phyloP scores from a whole-genome alignment of 2,329 filamentous ascomycete genomes.

The Epichloe gansuensis region DNA sequence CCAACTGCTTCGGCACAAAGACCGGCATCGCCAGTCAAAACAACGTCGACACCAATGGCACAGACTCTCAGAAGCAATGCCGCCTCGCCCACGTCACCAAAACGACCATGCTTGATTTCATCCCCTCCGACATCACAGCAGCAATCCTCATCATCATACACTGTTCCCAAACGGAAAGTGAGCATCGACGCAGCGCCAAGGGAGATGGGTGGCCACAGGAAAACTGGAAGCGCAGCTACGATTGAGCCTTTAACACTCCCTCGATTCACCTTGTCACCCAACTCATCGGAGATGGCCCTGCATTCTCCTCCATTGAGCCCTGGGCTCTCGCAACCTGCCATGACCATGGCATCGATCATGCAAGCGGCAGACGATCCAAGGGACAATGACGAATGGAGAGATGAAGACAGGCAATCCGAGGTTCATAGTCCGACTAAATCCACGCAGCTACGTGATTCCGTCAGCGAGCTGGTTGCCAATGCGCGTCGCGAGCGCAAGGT shows the following conservation, averaged over 20 bases:
- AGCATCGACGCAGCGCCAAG: constrained; percentile 29
- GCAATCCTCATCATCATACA: constrained; percentile 6
- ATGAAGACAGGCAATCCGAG: constrained; percentile 21
- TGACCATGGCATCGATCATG: constrained; percentile 43
- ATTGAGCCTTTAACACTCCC: constrained; percentile 24
- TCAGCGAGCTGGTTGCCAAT: constrained; percentile 71
- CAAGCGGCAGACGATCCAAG: constrained; percentile 41
- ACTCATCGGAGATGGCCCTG: constrained; percentile 18
- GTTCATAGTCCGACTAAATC: constrained; percentile 46
- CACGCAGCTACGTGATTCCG: constrained; percentile 39
- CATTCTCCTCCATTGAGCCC: constrained; percentile 25
- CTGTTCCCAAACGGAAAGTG: constrained; percentile 26
- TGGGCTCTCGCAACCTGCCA: constrained; percentile 18
- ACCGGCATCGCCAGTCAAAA: constrained; percentile 40
- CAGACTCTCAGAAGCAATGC: constrained; percentile 10
- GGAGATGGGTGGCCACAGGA: constrained; percentile 24
- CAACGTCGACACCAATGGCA: constrained; percentile 11
- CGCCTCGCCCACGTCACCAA: constrained; percentile 13
- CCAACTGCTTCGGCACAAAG: constrained; percentile 20
- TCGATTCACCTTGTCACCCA: constrained; percentile 20
- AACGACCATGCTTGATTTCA: constrained; percentile 18
- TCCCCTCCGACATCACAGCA: constrained; percentile 26
- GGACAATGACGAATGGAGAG: constrained; percentile 16
- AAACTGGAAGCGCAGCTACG: constrained; percentile 26
- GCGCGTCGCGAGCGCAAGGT: constrained; percentile 89